Evolutionary conservation across 1,284 basidiomycete genomes (phyloP).

Genomic region (Sanguinoderma infundibulare): DNA sequence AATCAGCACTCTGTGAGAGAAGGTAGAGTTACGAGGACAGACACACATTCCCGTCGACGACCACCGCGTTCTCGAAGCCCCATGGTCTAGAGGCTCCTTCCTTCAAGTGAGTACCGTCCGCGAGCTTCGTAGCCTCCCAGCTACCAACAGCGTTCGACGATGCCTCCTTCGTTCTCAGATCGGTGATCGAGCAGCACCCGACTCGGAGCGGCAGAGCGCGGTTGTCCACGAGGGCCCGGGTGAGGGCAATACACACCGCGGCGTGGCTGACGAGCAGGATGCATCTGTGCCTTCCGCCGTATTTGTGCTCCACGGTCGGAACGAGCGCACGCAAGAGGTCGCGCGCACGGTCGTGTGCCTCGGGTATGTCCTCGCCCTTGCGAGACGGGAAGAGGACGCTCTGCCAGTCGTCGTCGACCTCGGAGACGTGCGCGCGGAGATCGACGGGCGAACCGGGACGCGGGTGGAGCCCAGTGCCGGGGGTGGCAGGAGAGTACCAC

Average conservation of each 20-base stretch:
- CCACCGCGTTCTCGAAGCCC: constrained; percentile 76
- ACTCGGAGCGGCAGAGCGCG: constrained; percentile 55
- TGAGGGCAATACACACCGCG: constrained; percentile 76
- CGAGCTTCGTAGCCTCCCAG: constrained; percentile 55
- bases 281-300: constrained; percentile 46
- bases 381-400: constrained; percentile 73
- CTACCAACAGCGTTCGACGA: constrained; percentile 37
- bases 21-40: not conserved
- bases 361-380: constrained; percentile 70
- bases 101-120: constrained; percentile 61
- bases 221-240: constrained; percentile 61
- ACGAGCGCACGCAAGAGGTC: constrained; percentile 59
- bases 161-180: constrained; percentile 42
- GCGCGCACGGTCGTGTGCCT: constrained; percentile 65
- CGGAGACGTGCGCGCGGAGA: constrained; percentile 56
- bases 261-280: constrained; percentile 81
- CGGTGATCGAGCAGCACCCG: constrained; percentile 73
- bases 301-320: constrained; percentile 50
- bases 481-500: constrained; percentile 81
- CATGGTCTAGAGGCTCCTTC: constrained; percentile 73
- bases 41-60: constrained; percentile 48
- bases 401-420: constrained; percentile 65
- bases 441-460: constrained; percentile 58
- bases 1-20: not conserved
- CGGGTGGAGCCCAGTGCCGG: constrained; percentile 75